A percentile compares a stretch with the other conserved stretches of the same genome.
These are phyloP conservation scores for Aspergillus arachidicola DNA, from an alignment of 2,329 filamentous ascomycete species.

Conservation along the genomic window DNA sequence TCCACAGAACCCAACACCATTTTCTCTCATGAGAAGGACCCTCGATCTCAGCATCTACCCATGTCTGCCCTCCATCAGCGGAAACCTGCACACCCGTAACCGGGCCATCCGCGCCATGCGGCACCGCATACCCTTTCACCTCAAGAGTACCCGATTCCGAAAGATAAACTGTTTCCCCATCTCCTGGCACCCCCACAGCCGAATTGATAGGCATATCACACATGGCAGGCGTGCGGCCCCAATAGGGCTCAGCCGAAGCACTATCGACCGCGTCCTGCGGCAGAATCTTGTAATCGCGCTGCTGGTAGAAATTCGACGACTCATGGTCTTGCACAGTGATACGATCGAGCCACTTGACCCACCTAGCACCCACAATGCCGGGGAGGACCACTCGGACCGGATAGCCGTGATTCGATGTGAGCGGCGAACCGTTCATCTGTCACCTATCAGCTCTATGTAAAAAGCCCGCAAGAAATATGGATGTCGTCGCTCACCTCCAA, in stretches of 20 bases:
- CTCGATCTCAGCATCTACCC: constrained; percentile 51
- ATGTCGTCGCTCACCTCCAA: constrained; percentile 41
- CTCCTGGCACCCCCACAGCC: constrained; percentile 53
- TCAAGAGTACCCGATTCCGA: constrained; percentile 48
- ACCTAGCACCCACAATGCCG: constrained; percentile 45
- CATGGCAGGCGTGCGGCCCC: constrained; percentile 53
- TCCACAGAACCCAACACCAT: constrained; percentile 63
- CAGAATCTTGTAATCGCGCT: constrained; percentile 62
- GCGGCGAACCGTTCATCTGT: constrained; percentile 48
- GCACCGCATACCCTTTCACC: constrained; percentile 60
- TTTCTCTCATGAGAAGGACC: constrained; percentile 35
- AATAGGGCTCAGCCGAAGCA: constrained; percentile 56
- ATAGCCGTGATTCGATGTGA: constrained; percentile 49
- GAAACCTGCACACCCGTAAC: constrained; percentile 58
- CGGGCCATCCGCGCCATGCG: constrained; percentile 55
- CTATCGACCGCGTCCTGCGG: constrained; percentile 54
- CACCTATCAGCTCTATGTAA: constrained; percentile 44
- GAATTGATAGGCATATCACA: constrained; percentile 61
- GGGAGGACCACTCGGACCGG: constrained; percentile 46
- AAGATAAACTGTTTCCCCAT: constrained; percentile 45
- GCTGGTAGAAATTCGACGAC: constrained; percentile 59
- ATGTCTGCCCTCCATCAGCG: constrained; percentile 52
- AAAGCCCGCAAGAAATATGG: no score
- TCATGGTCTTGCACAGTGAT: constrained; percentile 56
- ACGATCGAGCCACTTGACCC: constrained; percentile 47